phyloP scores from a whole-genome alignment of 2,329 filamentous ascomycete genomes.

The Ophiostoma populinum region DNA sequence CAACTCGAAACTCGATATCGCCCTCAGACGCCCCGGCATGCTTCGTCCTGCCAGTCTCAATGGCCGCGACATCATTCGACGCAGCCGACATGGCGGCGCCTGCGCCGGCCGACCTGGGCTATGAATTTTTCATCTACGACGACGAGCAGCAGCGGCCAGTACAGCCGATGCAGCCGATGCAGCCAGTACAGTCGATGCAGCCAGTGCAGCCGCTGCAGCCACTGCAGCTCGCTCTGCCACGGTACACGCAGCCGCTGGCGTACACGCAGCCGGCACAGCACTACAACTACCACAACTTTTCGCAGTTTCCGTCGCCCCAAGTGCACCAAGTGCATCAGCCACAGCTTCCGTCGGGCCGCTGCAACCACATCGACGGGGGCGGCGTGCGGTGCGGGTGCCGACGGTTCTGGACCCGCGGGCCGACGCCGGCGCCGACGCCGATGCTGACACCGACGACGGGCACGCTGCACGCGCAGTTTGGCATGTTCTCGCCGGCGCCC shows the following conservation, averaged over 20 bases:
- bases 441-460: conserved; percentile 16
- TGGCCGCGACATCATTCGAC: conserved; percentile 35
- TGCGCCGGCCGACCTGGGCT: conserved; percentile 15
- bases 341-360: conserved; percentile 33
- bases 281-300: neutral
- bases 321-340: conserved; percentile 7
- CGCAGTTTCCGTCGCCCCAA: too few relatives aligned
- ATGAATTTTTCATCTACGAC: conserved; percentile 25
- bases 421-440: conserved; percentile 12
- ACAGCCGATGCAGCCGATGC: neutral
- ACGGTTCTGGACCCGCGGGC: conserved; percentile 37
- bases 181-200: too few relatives aligned
- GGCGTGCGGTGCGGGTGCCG: conserved; percentile 40
- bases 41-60: too few relatives aligned
- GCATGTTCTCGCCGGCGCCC: conserved; percentile 9
- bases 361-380: conserved; percentile 39
- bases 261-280: neutral
- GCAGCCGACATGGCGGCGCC: conserved; percentile 16
- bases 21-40: too few relatives aligned
- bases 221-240: neutral
- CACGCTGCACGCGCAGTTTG: neutral
- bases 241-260: neutral
- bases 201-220: neutral
- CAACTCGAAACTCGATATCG: too few relatives aligned
- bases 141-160: conserved; percentile 1